Percentiles rank a stretch among this genome's conserved stretches.
Conservation (phyloP, 2,329 filamentous ascomycete species). For the Lecanoromycetidae sp. region DNA sequence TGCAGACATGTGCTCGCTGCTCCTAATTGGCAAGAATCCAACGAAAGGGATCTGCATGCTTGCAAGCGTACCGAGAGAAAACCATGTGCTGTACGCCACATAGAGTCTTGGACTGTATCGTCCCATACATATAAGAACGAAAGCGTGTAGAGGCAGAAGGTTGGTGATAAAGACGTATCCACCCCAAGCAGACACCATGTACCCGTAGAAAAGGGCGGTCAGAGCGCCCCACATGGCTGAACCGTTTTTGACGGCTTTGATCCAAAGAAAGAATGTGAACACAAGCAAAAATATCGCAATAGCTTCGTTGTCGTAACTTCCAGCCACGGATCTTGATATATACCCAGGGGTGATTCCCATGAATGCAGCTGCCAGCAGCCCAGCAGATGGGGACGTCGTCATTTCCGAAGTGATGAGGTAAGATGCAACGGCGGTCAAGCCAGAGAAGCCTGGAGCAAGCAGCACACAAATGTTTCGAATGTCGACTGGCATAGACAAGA, state of each 20-base stretch:
- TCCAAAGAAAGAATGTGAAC: slow-evolving; percentile 98
- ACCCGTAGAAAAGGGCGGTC: slow-evolving; percentile 93
- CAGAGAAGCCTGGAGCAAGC: slow-evolving; percentile 86
- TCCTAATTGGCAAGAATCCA: slow-evolving; percentile 89
- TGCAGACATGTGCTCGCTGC: slow-evolving; percentile 96
- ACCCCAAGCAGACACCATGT: slow-evolving; percentile 99
- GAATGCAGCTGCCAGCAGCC: slow-evolving; percentile 83
- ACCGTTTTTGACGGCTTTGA: slow-evolving; percentile 92
- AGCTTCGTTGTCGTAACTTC: slow-evolving; percentile 98
- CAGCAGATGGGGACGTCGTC: slow-evolving; percentile 87
- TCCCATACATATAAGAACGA: slow-evolving; percentile 93
- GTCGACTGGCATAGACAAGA: slow-evolving; percentile 83
- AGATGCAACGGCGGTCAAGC: slow-evolving; percentile 79
- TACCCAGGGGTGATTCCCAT: slow-evolving; percentile 98
- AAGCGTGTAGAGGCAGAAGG: slow-evolving; percentile 82
- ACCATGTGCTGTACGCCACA: slow-evolving; percentile 97
- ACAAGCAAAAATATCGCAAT: slow-evolving; percentile 98
- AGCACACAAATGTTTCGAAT: slow-evolving; percentile 98
- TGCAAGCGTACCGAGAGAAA: slow-evolving; percentile 84
- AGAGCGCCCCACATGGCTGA: slow-evolving; percentile 94
- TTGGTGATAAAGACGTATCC: slow-evolving; percentile 99
- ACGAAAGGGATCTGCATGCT: slow-evolving; percentile 99
- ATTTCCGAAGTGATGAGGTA: slow-evolving; percentile 97
- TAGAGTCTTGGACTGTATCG: slow-evolving; percentile 89
- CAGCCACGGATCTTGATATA: slow-evolving; percentile 93